Conservation (phyloP, 129 eudicot genomes). For the Pseudognaphalium luteoalbum region DNA sequence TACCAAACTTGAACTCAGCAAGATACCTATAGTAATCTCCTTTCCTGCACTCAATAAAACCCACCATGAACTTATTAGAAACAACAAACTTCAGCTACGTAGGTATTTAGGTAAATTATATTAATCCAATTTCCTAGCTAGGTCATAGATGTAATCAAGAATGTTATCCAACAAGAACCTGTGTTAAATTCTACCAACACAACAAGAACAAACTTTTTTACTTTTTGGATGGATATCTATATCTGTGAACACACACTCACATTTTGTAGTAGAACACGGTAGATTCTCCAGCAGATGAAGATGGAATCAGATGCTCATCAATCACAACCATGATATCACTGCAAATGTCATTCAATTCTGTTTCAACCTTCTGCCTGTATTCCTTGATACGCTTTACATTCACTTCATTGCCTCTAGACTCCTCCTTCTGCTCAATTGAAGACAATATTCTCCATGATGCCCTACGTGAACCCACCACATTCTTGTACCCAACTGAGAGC, state of each 20-base stretch:
- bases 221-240: background rate
- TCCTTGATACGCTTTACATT: slow-evolving; percentile 69
- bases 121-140: slow-evolving; percentile 8
- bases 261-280: slow-evolving; percentile 66
- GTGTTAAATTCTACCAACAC: background rate
- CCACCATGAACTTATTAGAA: slow-evolving; percentile 4
- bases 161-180: background rate
- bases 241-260: slow-evolving; percentile 29
- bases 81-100: background rate
- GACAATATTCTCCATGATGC: slow-evolving; percentile 93
- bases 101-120: background rate
- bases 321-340: slow-evolving; percentile 57
- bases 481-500: slow-evolving; percentile 88
- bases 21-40: slow-evolving; percentile 61
- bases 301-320: slow-evolving; percentile 65
- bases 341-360: slow-evolving; percentile 50
- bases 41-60: slow-evolving; percentile 40
- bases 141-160: background rate
- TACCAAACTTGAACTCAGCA: slow-evolving; percentile 53
- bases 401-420: slow-evolving; percentile 71
- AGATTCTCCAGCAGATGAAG: slow-evolving; percentile 56
- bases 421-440: slow-evolving; percentile 91
- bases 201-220: background rate
- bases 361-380: slow-evolving; percentile 59
- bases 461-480: slow-evolving; percentile 84